A percentile compares a stretch with the other conserved stretches of the same genome.
Evolutionary conservation across 495 filamentous ascomycete species (phyloP).

Genomic region (Neurospora intermedia): DNA sequence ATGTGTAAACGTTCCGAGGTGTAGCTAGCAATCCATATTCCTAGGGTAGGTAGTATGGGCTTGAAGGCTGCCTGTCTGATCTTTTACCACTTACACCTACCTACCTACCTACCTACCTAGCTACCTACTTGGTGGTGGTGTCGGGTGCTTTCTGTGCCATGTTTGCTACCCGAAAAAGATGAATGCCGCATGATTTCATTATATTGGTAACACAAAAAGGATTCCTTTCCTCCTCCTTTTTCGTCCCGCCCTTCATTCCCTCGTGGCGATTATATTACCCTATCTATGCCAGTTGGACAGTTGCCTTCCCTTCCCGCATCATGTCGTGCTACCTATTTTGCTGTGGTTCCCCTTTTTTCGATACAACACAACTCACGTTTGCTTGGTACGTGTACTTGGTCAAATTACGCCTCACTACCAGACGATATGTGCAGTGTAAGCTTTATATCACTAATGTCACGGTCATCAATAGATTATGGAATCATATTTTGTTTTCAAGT

Average conservation of each 20-base stretch:
- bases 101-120: neutral
- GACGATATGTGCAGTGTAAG: neutral
- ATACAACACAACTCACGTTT: neutral
- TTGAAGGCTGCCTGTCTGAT: neutral
- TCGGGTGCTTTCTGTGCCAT: neutral
- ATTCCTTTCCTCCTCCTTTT: neutral
- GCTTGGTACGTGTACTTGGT: neutral
- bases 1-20: neutral
- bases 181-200: neutral
- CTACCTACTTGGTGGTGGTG: neutral
- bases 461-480: neutral
- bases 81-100: neutral
- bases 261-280: neutral
- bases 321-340: neutral
- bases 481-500: constrained; percentile 1
- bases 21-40: neutral
- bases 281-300: neutral
- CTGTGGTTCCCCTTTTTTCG: neutral
- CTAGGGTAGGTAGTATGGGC: neutral
- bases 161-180: neutral
- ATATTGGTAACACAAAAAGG: neutral
- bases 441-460: neutral
- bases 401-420: neutral
- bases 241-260: neutral
- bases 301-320: neutral